Conservation (phyloP, 2,329 filamentous ascomycete genomes). For the Bipolaris zeicola region DNA sequence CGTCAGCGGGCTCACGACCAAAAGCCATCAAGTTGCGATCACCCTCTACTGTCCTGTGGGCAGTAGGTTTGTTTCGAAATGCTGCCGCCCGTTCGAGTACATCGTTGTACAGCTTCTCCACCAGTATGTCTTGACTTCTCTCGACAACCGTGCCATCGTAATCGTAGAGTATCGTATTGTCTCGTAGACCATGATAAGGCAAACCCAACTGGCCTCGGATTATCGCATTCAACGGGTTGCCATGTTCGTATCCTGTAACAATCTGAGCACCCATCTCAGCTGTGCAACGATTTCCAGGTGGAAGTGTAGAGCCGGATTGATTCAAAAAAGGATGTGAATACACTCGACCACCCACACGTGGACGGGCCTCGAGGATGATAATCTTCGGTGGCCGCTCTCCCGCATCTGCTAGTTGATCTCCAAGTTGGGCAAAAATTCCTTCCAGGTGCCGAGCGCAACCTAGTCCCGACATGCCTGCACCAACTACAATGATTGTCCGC, state of each 20-base stretch:
- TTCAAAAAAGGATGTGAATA: constrained; percentile 78
- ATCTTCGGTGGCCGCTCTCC: constrained; percentile 75
- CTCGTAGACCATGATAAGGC: constrained; percentile 79
- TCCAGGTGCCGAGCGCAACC: constrained; percentile 92
- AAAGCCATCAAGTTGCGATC: constrained; percentile 81
- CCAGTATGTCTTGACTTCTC: constrained; percentile 75
- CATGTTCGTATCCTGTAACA: constrained; percentile 93
- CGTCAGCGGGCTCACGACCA: constrained; percentile 71
- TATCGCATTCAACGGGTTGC: constrained; percentile 90
- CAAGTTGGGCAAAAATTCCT: constrained; percentile 80
- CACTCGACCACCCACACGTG: constrained; percentile 86
- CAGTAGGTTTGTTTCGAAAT: constrained; percentile 79
- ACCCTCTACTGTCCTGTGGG: constrained; percentile 76
- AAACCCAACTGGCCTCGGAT: constrained; percentile 89
- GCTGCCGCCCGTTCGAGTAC: constrained; percentile 89
- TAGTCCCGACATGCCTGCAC: constrained; percentile 91
- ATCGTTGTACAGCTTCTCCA: constrained; percentile 93
- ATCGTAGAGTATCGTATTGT: constrained; percentile 88
- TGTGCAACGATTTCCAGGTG: constrained; percentile 68
- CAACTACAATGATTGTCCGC: constrained; percentile 83
- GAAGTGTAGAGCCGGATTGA: constrained; percentile 60
- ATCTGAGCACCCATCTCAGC: constrained; percentile 99
- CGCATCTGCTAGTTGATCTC: constrained; percentile 66
- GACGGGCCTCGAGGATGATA: constrained; percentile 83
- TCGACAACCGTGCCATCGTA: constrained; percentile 78